Evolutionary conservation across 257 asterid species (phyloP), one percentile per base, ranked within the genome.

Genomic region (Solanum medicagineum): DNA sequence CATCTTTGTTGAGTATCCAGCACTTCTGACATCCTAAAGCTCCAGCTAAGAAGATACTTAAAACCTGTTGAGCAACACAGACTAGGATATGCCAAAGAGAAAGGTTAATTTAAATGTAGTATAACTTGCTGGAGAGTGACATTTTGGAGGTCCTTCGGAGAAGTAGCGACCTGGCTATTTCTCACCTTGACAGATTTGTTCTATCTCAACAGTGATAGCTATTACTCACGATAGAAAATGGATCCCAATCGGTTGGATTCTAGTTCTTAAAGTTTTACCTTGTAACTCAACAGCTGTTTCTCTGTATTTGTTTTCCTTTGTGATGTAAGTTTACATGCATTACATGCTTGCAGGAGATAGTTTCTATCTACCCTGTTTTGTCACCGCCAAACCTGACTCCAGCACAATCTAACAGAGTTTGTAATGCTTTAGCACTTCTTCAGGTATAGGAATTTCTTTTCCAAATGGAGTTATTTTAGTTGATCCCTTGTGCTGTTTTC

Each of bases 341-440:
- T 45, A 62, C 47, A 22, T 44, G 26, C 73, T 65, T 89, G 88
- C 95, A 96, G 99, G 99, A 96, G 89, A 95, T 96, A 83, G 98
- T 96, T 55, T 95, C 96, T 53, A 95, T 96, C 79, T 96, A 96
- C 89, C 99, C 98, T 20, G 98, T 96, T 84, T 89, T 96, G 63
- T 95, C 98, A 66, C 99, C 99, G 13, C 99, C 99, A 57, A 95
- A 92, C 90, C 89, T 96, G 87, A 93, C 98, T 88, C 97, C 97
- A 75, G 94, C 95, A 0, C 98, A 96, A 85, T 96, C 99, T 9
- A 94, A 94, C 89, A 89, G 99, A 88, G 98, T 95, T 85, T 96
- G 99, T 93, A 95, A 96, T 92, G 99, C 98, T 68, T 97, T 96
- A 74, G 99, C 99, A 49, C 93, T 96, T 73, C 98, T 96, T 91